phyloP scores from a whole-genome alignment of 1,284 basidiomycete genomes.

The Mycena citricolor region DNA sequence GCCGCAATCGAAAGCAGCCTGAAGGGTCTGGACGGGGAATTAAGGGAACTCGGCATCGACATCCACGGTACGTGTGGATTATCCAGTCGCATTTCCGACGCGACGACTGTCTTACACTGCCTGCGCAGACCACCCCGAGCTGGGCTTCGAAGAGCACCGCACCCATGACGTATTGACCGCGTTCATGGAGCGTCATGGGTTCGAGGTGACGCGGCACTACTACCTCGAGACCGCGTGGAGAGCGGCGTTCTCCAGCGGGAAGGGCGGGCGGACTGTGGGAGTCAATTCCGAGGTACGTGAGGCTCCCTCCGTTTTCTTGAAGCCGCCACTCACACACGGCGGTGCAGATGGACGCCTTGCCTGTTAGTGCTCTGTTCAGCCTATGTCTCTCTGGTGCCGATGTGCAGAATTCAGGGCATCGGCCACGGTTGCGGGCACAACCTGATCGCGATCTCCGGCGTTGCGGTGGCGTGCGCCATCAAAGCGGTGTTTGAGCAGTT shows the following conservation, averaged over 20 bases:
- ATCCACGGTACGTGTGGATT: conserved; percentile 53
- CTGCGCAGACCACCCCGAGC: conserved; percentile 63
- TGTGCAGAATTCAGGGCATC: conserved; percentile 41
- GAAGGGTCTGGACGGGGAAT: conserved; percentile 49
- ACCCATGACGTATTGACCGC: conserved; percentile 55
- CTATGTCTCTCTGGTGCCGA: neutral
- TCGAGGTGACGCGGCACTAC: conserved; percentile 55
- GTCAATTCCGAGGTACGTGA: conserved; percentile 63
- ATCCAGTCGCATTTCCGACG: neutral
- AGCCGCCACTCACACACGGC: neutral
- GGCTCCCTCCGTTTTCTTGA: neutral
- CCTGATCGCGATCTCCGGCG: conserved; percentile 71
- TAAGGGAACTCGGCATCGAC: conserved; percentile 62
- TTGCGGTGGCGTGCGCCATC: conserved; percentile 65
- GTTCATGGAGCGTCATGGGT: conserved; percentile 60
- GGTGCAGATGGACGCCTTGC: conserved; percentile 59
- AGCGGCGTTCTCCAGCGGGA: conserved; percentile 58
- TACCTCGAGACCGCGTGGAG: conserved; percentile 70
- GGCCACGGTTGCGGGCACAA: conserved; percentile 82
- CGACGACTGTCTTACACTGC: neutral
- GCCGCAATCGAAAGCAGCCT: conserved; percentile 58
- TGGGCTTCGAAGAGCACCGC: conserved; percentile 53
- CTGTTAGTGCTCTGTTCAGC: conserved; percentile 2
- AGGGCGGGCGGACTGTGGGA: conserved; percentile 59
- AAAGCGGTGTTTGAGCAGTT: conserved; percentile 59